A percentile compares a stretch with the other conserved stretches of the same genome.
phyloP scores from a whole-genome alignment of 2,329 filamentous ascomycete species.

The Setomelanomma holmii region DNA sequence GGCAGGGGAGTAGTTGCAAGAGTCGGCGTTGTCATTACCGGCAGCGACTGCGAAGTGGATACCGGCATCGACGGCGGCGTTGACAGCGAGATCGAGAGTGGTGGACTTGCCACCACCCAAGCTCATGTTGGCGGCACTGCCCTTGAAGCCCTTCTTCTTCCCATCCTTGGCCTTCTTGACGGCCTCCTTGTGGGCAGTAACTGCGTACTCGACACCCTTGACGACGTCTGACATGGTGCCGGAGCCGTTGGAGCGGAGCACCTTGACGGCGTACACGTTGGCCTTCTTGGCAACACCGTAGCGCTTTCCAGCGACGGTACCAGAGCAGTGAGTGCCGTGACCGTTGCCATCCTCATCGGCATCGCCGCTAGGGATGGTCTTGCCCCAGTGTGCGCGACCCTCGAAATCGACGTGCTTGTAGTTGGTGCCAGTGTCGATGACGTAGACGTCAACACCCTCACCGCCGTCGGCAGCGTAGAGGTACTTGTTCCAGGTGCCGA shows the following conservation, averaged over 20 bases:
- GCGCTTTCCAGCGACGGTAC: constrained; percentile 96
- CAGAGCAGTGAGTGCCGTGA: constrained; percentile 98
- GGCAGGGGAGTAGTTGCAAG: constrained; percentile 98
- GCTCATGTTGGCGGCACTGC: constrained; percentile 98
- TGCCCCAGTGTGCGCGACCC: constrained; percentile 93
- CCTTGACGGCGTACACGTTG: constrained; percentile 95
- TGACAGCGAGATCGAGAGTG: constrained; percentile 88
- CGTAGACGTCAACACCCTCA: constrained; percentile 97
- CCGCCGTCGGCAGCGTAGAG: constrained; percentile 87
- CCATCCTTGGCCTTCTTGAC: constrained; percentile 81
- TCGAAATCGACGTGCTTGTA: constrained; percentile 94
- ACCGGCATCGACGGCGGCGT: constrained; percentile 89
- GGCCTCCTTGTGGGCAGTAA: constrained; percentile 77
- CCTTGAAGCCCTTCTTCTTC: constrained; percentile 97
- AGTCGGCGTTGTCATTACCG: constrained; percentile 98
- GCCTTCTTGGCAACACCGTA: constrained; percentile 99
- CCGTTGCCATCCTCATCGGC: constrained; percentile 94
- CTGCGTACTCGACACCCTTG: constrained; percentile 96
- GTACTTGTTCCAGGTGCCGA: constrained; percentile 98
- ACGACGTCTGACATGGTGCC: constrained; percentile 99
- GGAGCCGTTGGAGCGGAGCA: constrained; percentile 94
- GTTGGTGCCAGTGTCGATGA: constrained; percentile 98
- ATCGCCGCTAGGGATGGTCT: constrained; percentile 88
- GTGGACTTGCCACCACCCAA: constrained; percentile 96
- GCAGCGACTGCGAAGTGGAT: constrained; percentile 98